phyloP scores from a whole-genome alignment of 2,329 filamentous ascomycete genomes.

The Aureobasidium sp. region DNA sequence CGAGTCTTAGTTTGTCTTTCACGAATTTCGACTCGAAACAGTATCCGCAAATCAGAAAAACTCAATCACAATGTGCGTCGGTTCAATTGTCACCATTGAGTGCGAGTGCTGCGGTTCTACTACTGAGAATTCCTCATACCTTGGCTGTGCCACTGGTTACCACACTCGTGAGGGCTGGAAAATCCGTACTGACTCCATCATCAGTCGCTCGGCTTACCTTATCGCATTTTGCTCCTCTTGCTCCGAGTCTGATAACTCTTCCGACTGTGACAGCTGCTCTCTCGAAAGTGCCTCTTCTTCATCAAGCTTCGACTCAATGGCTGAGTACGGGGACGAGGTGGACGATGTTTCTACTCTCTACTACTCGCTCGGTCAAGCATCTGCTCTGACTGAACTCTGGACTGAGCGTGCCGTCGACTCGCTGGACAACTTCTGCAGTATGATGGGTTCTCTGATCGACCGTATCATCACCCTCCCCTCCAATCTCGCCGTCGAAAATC shows the following conservation, averaged over 20 bases:
- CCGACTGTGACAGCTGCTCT: neutral
- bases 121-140: neutral
- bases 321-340: neutral
- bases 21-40: neutral
- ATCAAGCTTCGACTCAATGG: neutral
- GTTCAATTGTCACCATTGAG: neutral
- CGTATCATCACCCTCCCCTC: neutral
- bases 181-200: neutral
- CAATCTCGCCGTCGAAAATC: neutral
- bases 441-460: neutral
- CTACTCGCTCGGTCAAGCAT: neutral
- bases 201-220: neutral
- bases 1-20: no score
- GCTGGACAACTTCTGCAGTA: neutral
- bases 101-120: neutral
- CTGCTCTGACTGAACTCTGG: neutral
- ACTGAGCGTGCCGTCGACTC: neutral
- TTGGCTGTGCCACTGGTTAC: neutral
- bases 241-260: neutral
- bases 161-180: neutral
- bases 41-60: no score
- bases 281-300: no score
- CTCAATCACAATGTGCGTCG: slow-evolving; percentile 1
- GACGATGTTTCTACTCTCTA: neutral
- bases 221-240: neutral